These are phyloP conservation scores for Skeletonema grethae DNA, from an alignment of 108 stramenopile genomes.

Conservation along the genomic window DNA sequence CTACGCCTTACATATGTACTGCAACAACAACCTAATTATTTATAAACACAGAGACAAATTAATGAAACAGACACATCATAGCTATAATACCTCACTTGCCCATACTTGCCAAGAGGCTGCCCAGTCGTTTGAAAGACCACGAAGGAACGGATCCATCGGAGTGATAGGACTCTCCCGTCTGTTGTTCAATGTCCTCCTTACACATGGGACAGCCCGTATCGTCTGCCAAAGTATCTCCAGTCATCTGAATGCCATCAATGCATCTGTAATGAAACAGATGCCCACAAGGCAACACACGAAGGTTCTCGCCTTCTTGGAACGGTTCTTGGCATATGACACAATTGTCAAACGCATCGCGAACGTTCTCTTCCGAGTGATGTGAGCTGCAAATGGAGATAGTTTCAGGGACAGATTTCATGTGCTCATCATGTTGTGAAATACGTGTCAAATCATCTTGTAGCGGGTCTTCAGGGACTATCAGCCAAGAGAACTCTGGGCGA, in stretches of 20 bases:
- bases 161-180: slow-evolving; percentile 7
- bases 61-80: not conserved
- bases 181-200: slow-evolving; percentile 44
- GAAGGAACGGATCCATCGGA: slow-evolving; percentile 66
- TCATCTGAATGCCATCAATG: slow-evolving; percentile 80
- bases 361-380: not conserved
- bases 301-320: slow-evolving; percentile 74
- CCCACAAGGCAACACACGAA: slow-evolving; percentile 84
- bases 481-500: slow-evolving; percentile 40
- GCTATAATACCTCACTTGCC: not conserved
- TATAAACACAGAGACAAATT: not conserved
- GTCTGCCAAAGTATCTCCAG: slow-evolving; percentile 54
- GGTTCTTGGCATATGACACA: slow-evolving; percentile 78
- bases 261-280: slow-evolving; percentile 86
- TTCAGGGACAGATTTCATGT: slow-evolving; percentile 9
- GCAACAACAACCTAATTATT: not conserved
- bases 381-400: slow-evolving; percentile 36
- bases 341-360: slow-evolving; percentile 30
- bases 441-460: slow-evolving; percentile 30
- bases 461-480: slow-evolving; percentile 46
- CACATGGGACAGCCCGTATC: slow-evolving; percentile 79
- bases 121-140: slow-evolving; percentile 65
- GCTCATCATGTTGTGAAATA: not conserved
- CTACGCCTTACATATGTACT: too few species aligned
- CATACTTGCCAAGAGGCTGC: slow-evolving; percentile 21